A percentile compares a stretch with the other conserved stretches of the same genome.
phyloP scores from a whole-genome alignment of 176 grass and related monocot species.

The Tillandsia leiboldiana region DNA sequence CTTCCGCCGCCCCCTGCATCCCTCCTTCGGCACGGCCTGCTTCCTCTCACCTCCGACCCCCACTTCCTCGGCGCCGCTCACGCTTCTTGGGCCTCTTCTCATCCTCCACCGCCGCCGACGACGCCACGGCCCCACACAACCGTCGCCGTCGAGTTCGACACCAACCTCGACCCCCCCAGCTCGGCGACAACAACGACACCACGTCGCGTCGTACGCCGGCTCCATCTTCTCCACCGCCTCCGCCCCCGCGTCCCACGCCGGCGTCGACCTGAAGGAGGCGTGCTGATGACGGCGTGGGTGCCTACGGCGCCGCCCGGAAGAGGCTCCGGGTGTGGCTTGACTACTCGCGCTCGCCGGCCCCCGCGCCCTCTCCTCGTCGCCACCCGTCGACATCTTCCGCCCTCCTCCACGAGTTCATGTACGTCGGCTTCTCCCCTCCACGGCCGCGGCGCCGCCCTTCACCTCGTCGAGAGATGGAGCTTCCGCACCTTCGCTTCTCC shows the following conservation, averaged over 20 bases:
- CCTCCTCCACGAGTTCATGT: neutral
- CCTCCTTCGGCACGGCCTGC: slow-evolving; percentile 25
- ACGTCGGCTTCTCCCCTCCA: slow-evolving; percentile 64
- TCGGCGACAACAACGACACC: too few species aligned
- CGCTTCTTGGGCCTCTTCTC: slow-evolving; percentile 1
- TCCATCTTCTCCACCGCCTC: too few species aligned
- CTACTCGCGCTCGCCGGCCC: too few species aligned
- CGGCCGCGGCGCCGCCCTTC: slow-evolving; percentile 54
- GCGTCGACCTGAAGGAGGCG: too few species aligned
- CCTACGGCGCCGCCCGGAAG: too few species aligned
- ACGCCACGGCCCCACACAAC: neutral
- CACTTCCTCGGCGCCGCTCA: too few species aligned
- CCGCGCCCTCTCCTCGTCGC: too few species aligned
- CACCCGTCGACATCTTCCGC: too few species aligned
- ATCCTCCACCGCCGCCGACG: neutral
- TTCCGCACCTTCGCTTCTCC: slow-evolving; percentile 40
- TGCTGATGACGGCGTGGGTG: too few species aligned
- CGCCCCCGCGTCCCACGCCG: too few species aligned
- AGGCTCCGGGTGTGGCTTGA: too few species aligned
- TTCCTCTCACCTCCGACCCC: neutral
- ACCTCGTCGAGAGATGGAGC: slow-evolving; percentile 45
- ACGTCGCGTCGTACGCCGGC: too few species aligned
- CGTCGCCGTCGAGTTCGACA: slow-evolving; percentile 4
- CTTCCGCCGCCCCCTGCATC: slow-evolving; percentile 29
- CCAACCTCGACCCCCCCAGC: neutral